Evolutionary conservation across 768 basidiomycete species (phyloP).

Genomic region (Lentinula boryana): DNA sequence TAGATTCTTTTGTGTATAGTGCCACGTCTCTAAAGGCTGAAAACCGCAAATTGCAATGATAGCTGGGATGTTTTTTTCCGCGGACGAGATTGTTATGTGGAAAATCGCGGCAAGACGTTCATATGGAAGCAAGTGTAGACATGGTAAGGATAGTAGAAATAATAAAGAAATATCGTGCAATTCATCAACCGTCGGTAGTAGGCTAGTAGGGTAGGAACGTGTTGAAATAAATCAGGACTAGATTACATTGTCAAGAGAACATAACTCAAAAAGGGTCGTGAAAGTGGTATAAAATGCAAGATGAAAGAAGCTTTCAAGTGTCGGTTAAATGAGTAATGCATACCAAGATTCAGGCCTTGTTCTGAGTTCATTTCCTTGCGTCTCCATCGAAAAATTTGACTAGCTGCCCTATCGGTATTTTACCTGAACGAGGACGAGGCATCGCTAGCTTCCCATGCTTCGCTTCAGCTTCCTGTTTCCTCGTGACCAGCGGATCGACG

Average conservation of each 20-base stretch:
- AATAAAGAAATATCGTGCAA: not conserved
- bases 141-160: not conserved
- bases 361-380: conserved; percentile 21
- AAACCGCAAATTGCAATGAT: not conserved
- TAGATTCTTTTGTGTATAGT: not conserved
- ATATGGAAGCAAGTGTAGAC: not conserved
- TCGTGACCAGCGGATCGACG: conserved; percentile 69
- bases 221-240: not conserved
- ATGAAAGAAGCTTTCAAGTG: not conserved
- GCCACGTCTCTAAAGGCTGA: not conserved
- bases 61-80: not conserved
- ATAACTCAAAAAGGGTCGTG: not conserved
- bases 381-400: conserved; percentile 80
- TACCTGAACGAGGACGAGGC: conserved; percentile 43
- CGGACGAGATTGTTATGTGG: too few species aligned
- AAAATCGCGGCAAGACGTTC: too few species aligned
- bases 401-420: conserved; percentile 70
- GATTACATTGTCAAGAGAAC: not conserved
- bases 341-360: not conserved
- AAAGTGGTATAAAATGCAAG: not conserved
- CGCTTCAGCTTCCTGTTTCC: conserved; percentile 54
- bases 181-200: too few species aligned
- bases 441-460: conserved; percentile 30
- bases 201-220: not conserved
- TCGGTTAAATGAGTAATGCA: not conserved